Evolutionary conservation across 805 yeast genomes (phyloP).

Genomic region (Hanseniaspora nectarophila): DNA sequence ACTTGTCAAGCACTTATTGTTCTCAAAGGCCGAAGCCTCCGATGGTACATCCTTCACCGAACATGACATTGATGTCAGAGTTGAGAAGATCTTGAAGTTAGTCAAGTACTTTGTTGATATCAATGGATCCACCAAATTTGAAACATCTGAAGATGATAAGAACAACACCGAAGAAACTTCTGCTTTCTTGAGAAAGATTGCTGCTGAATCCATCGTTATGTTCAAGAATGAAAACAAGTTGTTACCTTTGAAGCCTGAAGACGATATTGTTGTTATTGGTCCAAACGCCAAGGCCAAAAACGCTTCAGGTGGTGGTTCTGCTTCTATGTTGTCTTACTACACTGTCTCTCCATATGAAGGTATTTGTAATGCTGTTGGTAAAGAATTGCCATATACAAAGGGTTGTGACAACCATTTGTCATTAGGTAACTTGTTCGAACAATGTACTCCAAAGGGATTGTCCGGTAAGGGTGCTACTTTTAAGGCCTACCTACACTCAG

Average conservation of each 20-base stretch:
- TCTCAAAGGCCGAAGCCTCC: constrained; percentile 31
- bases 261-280: constrained; percentile 43
- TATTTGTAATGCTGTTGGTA: constrained; percentile 26
- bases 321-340: constrained; percentile 39
- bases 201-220: constrained; percentile 44
- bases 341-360: constrained; percentile 39
- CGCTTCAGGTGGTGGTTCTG: constrained; percentile 54
- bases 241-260: constrained; percentile 37
- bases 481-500: constrained; percentile 23
- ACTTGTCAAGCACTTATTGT: constrained; percentile 34
- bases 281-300: constrained; percentile 41
- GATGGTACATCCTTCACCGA: constrained; percentile 14
- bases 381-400: constrained; percentile 24
- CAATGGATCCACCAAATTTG: constrained; percentile 8
- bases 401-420: constrained; percentile 31
- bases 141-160: constrained; percentile 17
- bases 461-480: constrained; percentile 23
- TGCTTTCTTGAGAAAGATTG: constrained; percentile 33
- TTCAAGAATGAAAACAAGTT: constrained; percentile 40
- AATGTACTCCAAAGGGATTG: constrained; percentile 17
- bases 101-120: constrained; percentile 31
- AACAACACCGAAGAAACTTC: constrained; percentile 40
- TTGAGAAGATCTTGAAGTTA: constrained; percentile 36
- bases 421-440: constrained; percentile 28
- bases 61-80: constrained; percentile 37